Base-by-base conservation (phyloP, 768 basidiomycete species). In the Amanita jacksonii region DNA sequence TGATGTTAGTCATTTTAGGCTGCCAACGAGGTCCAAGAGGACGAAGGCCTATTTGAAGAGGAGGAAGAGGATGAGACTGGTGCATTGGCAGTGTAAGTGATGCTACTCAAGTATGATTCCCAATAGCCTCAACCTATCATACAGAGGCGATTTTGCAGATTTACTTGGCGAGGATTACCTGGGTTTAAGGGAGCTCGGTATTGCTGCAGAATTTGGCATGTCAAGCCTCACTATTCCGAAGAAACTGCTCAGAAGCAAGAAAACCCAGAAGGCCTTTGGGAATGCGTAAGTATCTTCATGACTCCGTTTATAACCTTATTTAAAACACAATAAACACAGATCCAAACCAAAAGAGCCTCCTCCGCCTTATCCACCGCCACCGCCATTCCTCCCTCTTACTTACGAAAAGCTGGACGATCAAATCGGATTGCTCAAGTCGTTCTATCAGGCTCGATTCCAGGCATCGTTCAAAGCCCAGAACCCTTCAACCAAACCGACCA, bases 81-180 rank as follows among this genome's bases (percentile, higher is more conserved):
- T 13, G 63, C 61, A n/a, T 47, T 69, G 32, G 66, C 67, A 23
- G 59, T 64, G 66, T 67, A 49, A 27, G 61, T 51, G 5, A 41
- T 25, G 12, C 16, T 44, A 25, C 51, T 12, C 20, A 24, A 6
- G 40, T 19, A 23, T 23, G 36, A 10, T 34, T 28, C 12, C 38
- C 31, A 16, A 5, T 43, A 20, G 9, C 19, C 28, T 45, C 36
- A 16, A 19, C 37, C 12, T 22, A 38, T 20, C 38, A 12, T 46
- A 1, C 54, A 85, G 83, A 56, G 91, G 91, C 41, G 84, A 87
- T 54, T 91, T 94, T 59, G 82, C 88, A 0, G 87, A 90, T 40
- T 70, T 79, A 12, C 72, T 93, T 12, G 92, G 91, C 24, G 91
- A 92, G 53, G 93, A 98, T 60, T 94, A 93, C 64, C 74, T 97